phyloP scores from a whole-genome alignment of 106 monocot species.

The Dendrobium chrysotoxum region DNA sequence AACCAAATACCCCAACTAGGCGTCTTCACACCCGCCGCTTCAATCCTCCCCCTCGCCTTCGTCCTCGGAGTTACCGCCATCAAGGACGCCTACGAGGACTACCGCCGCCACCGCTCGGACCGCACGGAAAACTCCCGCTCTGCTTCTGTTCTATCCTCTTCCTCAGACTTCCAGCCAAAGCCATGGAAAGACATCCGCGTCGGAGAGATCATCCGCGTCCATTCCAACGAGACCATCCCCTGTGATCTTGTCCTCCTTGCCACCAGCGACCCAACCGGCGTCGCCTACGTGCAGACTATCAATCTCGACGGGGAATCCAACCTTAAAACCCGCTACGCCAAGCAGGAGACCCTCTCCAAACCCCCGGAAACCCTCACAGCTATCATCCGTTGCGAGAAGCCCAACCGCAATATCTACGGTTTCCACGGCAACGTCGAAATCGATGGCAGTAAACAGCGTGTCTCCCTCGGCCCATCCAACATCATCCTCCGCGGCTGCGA shows the following conservation, averaged over 20 bases:
- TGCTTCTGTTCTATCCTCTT: slow-evolving; percentile 25
- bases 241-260: slow-evolving; percentile 60
- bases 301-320: slow-evolving; percentile 78
- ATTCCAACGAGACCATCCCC: slow-evolving; percentile 51
- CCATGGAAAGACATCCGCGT: slow-evolving; percentile 57
- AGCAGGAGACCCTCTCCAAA: slow-evolving; percentile 36
- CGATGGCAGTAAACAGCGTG: slow-evolving; percentile 16
- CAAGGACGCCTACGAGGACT: slow-evolving; percentile 88
- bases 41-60: slow-evolving; percentile 63
- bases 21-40: slow-evolving; percentile 40
- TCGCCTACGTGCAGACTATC: slow-evolving; percentile 59
- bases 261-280: slow-evolving; percentile 56
- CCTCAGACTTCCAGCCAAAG: slow-evolving; percentile 29
- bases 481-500: slow-evolving; percentile 56
- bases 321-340: slow-evolving; percentile 64
- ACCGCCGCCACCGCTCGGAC: slow-evolving; percentile 65
- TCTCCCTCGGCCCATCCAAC: slow-evolving; percentile 51
- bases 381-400: slow-evolving; percentile 42
- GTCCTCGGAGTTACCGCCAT: slow-evolving; percentile 70
- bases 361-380: neutral
- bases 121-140: slow-evolving; percentile 55
- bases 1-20: slow-evolving; percentile 61
- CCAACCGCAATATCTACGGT: slow-evolving; percentile 58
- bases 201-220: slow-evolving; percentile 53
- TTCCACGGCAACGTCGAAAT: slow-evolving; percentile 52